Evolutionary conservation across 1,139 yeast species (phyloP).

Genomic region (Candida tropicalis): DNA sequence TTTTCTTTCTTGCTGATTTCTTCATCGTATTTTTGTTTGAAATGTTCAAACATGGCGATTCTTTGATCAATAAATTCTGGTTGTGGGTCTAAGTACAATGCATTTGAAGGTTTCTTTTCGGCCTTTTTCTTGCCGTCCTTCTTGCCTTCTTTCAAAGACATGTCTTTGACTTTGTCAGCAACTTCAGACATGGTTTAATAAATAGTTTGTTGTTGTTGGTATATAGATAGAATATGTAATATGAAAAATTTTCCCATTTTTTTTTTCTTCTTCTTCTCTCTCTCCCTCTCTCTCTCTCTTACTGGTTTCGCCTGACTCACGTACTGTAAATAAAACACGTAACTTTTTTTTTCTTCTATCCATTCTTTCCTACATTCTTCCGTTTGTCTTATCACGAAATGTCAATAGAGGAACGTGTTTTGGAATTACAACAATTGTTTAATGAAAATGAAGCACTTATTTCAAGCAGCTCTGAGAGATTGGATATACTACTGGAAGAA

Average conservation of each 20-base stretch:
- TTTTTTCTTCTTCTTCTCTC: background rate
- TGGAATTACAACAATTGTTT: conserved; percentile 18
- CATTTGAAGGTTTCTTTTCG: conserved; percentile 19
- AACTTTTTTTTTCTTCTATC: too few relatives aligned
- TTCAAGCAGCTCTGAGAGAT: conserved; percentile 12
- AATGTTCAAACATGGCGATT: conserved; percentile 74
- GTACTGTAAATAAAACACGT: conserved; percentile 1
- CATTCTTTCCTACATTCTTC: too few relatives aligned
- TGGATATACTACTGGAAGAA: conserved; percentile 9
- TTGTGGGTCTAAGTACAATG: conserved; percentile 67
- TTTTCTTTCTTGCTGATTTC: conserved; percentile 63
- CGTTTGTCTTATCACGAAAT: background rate
- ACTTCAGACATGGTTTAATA: conserved; percentile 3
- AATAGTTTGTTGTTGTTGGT: background rate
- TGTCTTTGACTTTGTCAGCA: conserved; percentile 7
- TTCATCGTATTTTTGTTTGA: conserved; percentile 78
- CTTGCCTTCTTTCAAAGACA: conserved; percentile 6
- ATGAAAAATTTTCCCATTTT: background rate
- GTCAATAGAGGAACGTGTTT: conserved; percentile 1
- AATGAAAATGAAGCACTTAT: conserved; percentile 16
- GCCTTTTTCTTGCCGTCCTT: conserved; percentile 22
- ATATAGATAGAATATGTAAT: background rate
- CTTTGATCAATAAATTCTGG: conserved; percentile 84
- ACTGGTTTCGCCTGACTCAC: too few relatives aligned
- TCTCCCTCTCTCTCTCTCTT: background rate